Evolutionary conservation across 2,329 filamentous ascomycete species (phyloP).

Genomic region (Apiospora sp.): DNA sequence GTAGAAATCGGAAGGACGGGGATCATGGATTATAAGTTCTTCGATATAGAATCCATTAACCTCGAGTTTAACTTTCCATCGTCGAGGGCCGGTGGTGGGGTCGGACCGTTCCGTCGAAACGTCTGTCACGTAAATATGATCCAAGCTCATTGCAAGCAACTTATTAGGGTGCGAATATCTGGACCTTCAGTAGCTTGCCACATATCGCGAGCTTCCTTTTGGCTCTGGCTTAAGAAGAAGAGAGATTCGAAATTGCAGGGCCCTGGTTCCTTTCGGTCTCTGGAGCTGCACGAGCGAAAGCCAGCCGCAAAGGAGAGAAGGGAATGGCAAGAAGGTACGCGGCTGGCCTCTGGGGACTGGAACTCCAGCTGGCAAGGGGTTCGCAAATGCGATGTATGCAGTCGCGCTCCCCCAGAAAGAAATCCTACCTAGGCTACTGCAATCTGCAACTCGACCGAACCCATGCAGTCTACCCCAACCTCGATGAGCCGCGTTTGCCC

Average conservation of each 20-base stretch:
- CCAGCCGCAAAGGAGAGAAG: background rate
- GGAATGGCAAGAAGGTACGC: background rate
- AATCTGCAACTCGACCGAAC: background rate
- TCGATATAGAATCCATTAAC: background rate
- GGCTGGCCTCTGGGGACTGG: background rate
- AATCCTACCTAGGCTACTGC: background rate
- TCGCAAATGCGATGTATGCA: constrained; percentile 1
- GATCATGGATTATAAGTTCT: background rate
- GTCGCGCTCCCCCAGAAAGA: background rate
- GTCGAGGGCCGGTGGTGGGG: background rate
- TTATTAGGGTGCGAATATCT: background rate
- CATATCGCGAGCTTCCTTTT: background rate
- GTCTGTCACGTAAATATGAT: constrained; percentile 16
- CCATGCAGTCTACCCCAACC: background rate
- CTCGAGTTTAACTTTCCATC: background rate
- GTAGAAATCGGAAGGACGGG: background rate
- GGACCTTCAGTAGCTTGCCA: background rate
- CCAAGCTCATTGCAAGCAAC: constrained; percentile 8
- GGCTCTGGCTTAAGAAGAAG: background rate
- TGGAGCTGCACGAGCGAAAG: background rate
- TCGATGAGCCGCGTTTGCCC: background rate
- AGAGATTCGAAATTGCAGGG: background rate
- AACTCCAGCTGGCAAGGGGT: background rate
- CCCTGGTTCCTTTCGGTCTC: too few relatives aligned
- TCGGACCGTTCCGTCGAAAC: constrained; percentile 16